These are phyloP conservation scores for Nannochloris sp. DNA, from an alignment of 139 green algal genomes.

Conservation along the genomic window DNA sequence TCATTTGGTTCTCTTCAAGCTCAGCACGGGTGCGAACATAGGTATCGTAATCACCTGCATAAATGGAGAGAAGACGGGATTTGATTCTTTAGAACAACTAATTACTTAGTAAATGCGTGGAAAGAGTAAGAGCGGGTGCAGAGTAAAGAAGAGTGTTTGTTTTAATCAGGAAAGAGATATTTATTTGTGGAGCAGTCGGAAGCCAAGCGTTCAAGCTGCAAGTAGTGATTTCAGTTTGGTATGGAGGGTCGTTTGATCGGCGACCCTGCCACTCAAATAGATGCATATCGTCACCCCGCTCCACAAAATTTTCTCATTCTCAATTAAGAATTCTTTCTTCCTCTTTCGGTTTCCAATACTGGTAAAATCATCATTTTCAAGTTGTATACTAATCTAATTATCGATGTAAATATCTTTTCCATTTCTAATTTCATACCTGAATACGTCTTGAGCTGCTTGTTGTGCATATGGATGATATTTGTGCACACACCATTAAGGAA, in stretches of 20 bases:
- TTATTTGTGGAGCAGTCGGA: slow-evolving; percentile 6
- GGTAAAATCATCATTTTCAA: background rate
- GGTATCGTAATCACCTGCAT: slow-evolving; percentile 78
- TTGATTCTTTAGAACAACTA: background rate
- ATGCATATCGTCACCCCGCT: slow-evolving; percentile 17
- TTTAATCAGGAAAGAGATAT: background rate
- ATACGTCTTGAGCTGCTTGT: slow-evolving; percentile 90
- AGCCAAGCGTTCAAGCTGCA: slow-evolving; percentile 37
- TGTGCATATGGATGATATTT: slow-evolving; percentile 91
- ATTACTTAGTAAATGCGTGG: background rate
- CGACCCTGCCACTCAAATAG: slow-evolving; percentile 9
- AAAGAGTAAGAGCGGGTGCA: background rate
- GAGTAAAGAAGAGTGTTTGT: background rate
- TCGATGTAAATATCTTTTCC: background rate
- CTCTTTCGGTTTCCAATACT: background rate
- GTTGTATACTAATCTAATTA: no score
- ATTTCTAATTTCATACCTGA: slow-evolving; percentile 42
- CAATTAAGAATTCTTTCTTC: background rate
- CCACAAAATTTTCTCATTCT: background rate
- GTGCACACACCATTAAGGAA: slow-evolving; percentile 97
- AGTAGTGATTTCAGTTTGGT: slow-evolving; percentile 12
- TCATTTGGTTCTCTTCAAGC: slow-evolving; percentile 91
- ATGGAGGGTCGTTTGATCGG: slow-evolving; percentile 22
- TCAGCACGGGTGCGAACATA: slow-evolving; percentile 80
- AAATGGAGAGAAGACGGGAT: background rate